Evolutionary conservation across 495 filamentous ascomycete genomes (phyloP).

Genomic region (Penicilliopsis zonata): DNA sequence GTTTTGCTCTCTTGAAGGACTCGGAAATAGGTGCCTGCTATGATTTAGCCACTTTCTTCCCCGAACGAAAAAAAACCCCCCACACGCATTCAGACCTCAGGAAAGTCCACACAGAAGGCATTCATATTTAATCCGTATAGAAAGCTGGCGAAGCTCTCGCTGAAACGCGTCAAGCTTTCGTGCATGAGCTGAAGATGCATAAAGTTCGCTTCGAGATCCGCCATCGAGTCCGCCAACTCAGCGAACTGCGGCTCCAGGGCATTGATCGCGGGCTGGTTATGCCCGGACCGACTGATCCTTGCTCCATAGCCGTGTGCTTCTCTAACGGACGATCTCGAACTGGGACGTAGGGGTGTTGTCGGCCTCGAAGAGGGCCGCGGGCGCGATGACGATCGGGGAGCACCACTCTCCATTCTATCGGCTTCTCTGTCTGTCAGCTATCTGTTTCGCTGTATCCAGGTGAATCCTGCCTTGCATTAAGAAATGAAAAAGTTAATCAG

Average conservation of each 20-base stretch:
- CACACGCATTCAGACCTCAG: conserved; percentile 49
- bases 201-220: conserved; percentile 92
- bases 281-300: conserved; percentile 24
- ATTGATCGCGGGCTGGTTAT: conserved; percentile 64
- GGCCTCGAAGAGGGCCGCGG: conserved; percentile 56
- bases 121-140: conserved; percentile 97
- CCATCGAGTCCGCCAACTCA: conserved; percentile 87
- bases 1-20: conserved; percentile 60
- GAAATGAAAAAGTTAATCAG: background rate
- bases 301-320: conserved; percentile 47
- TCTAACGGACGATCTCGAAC: conserved; percentile 78
- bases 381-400: conserved; percentile 27
- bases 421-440: background rate
- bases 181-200: conserved; percentile 96
- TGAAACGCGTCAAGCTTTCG: conserved; percentile 86
- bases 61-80: background rate
- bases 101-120: conserved; percentile 96
- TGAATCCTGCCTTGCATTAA: background rate
- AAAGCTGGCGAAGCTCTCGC: conserved; percentile 91
- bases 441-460: background rate
- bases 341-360: conserved; percentile 84
- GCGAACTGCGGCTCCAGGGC: conserved; percentile 79
- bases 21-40: conserved; percentile 49
- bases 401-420: conserved; percentile 20
- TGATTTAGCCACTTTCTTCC: conserved; percentile 3